Evolutionary conservation across 495 filamentous ascomycete species (phyloP).

Genomic region (Trichoderma parareesei): DNA sequence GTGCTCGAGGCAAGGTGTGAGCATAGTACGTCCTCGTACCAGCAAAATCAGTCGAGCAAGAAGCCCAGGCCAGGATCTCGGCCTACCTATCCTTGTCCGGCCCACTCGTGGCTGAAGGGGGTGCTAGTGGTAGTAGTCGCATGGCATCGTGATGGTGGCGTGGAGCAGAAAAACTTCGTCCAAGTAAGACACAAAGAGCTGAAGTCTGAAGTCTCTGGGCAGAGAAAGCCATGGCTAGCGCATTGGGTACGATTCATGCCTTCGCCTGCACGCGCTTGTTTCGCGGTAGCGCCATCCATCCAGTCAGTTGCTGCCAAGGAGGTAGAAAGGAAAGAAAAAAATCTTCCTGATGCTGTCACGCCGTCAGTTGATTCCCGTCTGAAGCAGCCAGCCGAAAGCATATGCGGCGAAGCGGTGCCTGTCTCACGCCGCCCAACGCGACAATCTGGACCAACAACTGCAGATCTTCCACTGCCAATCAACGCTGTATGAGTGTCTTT

Average conservation of each 20-base stretch:
- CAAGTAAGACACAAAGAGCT: not conserved
- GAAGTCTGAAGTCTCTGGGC: not conserved
- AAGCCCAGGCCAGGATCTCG: not conserved
- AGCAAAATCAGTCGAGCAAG: not conserved
- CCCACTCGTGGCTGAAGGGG: not conserved
- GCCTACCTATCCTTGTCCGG: not conserved
- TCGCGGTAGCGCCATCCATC: not conserved
- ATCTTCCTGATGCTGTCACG: too few relatives aligned
- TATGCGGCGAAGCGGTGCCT: too few relatives aligned
- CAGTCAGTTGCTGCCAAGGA: too few relatives aligned
- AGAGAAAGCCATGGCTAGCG: too few relatives aligned
- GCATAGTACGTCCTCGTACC: not conserved
- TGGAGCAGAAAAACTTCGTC: not conserved
- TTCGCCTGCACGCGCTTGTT: not conserved
- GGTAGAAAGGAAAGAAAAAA: not conserved
- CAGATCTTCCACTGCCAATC: too few relatives aligned
- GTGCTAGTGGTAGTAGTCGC: not conserved
- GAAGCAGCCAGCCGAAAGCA: too few relatives aligned
- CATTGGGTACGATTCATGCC: not conserved
- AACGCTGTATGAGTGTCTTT: too few relatives aligned
- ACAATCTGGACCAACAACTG: too few relatives aligned
- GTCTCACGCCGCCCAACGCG: too few relatives aligned
- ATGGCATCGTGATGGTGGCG: constrained; percentile 1
- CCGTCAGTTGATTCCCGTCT: too few relatives aligned
- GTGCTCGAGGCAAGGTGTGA: not conserved